A percentile compares a stretch with the other conserved stretches of the same genome.
These are phyloP conservation scores for Monascus purpureus DNA, from an alignment of 495 filamentous ascomycete species.

Conservation along the genomic window DNA sequence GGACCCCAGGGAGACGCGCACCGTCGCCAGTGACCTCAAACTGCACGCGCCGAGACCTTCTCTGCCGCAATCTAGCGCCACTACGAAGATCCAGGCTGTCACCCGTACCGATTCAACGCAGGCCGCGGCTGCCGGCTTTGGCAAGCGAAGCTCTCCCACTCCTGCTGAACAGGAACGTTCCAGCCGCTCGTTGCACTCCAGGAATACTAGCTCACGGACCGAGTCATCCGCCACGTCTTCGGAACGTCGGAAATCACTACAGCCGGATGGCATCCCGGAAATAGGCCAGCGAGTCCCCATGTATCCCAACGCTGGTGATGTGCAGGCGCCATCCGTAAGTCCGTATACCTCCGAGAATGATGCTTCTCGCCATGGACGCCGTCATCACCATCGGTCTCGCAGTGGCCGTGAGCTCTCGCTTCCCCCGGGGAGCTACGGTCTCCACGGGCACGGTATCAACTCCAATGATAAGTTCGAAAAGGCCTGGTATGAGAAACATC, in stretches of 20 bases:
- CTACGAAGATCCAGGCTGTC: slow-evolving; percentile 62
- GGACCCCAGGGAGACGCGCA: slow-evolving; percentile 52
- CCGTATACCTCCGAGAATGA: slow-evolving; percentile 37
- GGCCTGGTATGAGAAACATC: slow-evolving; percentile 82
- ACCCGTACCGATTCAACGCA: slow-evolving; percentile 80
- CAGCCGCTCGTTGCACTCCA: slow-evolving; percentile 29
- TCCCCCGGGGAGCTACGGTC: slow-evolving; percentile 69
- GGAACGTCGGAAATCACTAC: slow-evolving; percentile 34
- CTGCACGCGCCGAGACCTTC: slow-evolving; percentile 87
- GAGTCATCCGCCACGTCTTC: slow-evolving; percentile 36
- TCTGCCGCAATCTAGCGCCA: slow-evolving; percentile 60
- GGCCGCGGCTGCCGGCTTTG: slow-evolving; percentile 70
- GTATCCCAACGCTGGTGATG: slow-evolving; percentile 86
- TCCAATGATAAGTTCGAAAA: slow-evolving; percentile 62
- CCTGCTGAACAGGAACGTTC: slow-evolving; percentile 50
- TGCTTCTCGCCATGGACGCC: slow-evolving; percentile 42
- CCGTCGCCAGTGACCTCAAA: slow-evolving; percentile 65
- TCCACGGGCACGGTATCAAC: slow-evolving; percentile 69
- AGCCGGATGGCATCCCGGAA: slow-evolving; percentile 70
- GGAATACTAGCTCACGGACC: slow-evolving; percentile 35
- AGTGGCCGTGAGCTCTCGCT: slow-evolving; percentile 44
- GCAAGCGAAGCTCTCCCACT: slow-evolving; percentile 40
- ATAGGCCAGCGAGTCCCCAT: slow-evolving; percentile 87
- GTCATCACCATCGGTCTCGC: slow-evolving; percentile 54
- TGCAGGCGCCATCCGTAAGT: slow-evolving; percentile 85